Base-by-base conservation (phyloP, 176 grass and related monocot species). In the Juncus inflexus region DNA sequence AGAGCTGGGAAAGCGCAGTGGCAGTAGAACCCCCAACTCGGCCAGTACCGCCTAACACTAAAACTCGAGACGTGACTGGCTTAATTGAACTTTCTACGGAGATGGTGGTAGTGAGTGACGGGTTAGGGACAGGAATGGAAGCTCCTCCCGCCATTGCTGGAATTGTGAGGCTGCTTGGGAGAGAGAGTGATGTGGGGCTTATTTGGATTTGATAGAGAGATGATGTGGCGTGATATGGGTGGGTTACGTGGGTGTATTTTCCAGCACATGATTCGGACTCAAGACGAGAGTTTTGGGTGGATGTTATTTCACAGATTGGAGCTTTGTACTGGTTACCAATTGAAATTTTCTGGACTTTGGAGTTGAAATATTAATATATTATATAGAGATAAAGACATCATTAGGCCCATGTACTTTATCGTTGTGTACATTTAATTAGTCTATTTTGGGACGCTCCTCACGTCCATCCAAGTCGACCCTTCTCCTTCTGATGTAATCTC, bases 21-120 rank as follows among this genome's bases (percentile, higher is more conserved):
- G 88, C 88, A 8, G 94, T 91, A 74, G 94, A 97, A 2, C 94
- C 94, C 5, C 94, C 87, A 52, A 89, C 83, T 38, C 88, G 89
- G 7, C 90, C 90, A 42, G 90, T 84, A 70, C 86, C 90, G 2
- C 90, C 90, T 3, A 95, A 41, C 40, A 95, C 72, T 38, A 97
- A 84, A 51, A 97, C 94, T 67, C 85, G 79, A 6, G 74, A 76
- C 54, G 7, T 74, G 39, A 74, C 52, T 15, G 45, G 0, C 58
- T 35, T 70, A 5, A 7, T 52, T 49, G 12, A 35, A 6, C 58
- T 35, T 12, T 72, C 74, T 35, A 41, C 36, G 14, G 86, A 42
- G n/a, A 76, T 37, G 12, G 74, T 53, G 12, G 74, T 58, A 16
- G 79, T 37, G 60, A 70, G 58, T 7, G 73, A 69, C 57, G 71